phyloP scores from a whole-genome alignment of 352 stramenopile genomes.

The Phytophthora megakarya region DNA sequence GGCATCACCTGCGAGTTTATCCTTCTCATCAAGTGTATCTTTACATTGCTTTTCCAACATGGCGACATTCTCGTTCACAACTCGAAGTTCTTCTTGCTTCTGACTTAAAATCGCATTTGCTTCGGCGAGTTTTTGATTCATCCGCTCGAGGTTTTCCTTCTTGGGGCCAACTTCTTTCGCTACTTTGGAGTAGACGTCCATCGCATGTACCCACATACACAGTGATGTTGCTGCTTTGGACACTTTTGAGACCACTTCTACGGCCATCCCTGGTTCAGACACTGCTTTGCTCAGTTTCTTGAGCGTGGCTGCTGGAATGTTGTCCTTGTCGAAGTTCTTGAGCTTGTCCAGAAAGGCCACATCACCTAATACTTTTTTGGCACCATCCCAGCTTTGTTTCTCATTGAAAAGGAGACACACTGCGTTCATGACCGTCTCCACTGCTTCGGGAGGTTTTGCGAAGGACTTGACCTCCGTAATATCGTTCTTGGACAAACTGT shows the following conservation, averaged over 20 bases:
- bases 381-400: constrained; percentile 92
- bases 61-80: constrained; percentile 91
- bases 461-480: constrained; percentile 96
- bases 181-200: constrained; percentile 95
- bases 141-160: constrained; percentile 88
- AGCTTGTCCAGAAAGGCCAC: constrained; percentile 90
- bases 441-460: constrained; percentile 89
- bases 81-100: constrained; percentile 89
- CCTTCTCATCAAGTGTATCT: constrained; percentile 92
- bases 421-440: constrained; percentile 95
- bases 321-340: constrained; percentile 95
- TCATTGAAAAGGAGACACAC: constrained; percentile 94
- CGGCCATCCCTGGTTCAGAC: constrained; percentile 82
- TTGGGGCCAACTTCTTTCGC: constrained; percentile 95
- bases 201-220: constrained; percentile 95
- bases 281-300: constrained; percentile 92
- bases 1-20: constrained; percentile 86
- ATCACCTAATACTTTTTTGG: constrained; percentile 92
- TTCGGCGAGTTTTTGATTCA: constrained; percentile 91
- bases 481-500: constrained; percentile 92
- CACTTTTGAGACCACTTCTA: constrained; percentile 93
- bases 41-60: constrained; percentile 90
- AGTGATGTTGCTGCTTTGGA: constrained; percentile 91
- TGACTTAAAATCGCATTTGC: constrained; percentile 87
- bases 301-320: constrained; percentile 86